Evolutionary conservation across 495 filamentous ascomycete species (phyloP).

Genomic region (Penicillium coffeae): DNA sequence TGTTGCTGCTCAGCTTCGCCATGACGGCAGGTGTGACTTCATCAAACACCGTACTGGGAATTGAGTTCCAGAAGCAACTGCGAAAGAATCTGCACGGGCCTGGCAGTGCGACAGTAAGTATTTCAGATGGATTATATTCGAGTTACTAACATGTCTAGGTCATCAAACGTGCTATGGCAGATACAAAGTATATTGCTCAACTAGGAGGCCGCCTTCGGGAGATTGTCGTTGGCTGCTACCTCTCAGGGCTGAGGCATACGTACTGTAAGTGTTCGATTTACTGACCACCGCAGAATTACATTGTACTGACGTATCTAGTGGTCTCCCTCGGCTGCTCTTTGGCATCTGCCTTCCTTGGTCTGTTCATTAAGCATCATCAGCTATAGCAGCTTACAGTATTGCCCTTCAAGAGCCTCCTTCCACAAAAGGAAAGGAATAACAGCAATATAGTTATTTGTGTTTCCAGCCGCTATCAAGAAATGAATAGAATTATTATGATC

Average conservation of each 20-base stretch:
- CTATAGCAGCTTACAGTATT: slow-evolving; percentile 11
- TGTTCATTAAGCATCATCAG: slow-evolving; percentile 29
- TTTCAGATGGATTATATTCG: neutral
- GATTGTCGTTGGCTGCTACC: slow-evolving; percentile 33
- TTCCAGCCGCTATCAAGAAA: too few relatives aligned
- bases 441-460: neutral
- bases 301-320: slow-evolving; percentile 16
- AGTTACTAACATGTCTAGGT: slow-evolving; percentile 20
- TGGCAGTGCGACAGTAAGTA: slow-evolving; percentile 23
- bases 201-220: slow-evolving; percentile 28
- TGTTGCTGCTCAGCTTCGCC: slow-evolving; percentile 47
- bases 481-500: too few relatives aligned
- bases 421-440: too few relatives aligned
- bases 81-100: slow-evolving; percentile 24
- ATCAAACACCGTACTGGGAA: slow-evolving; percentile 40
- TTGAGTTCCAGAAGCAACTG: slow-evolving; percentile 31
- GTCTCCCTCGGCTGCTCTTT: slow-evolving; percentile 29
- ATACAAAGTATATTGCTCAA: slow-evolving; percentile 33
- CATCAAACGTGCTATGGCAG: slow-evolving; percentile 33
- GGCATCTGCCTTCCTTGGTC: slow-evolving; percentile 22
- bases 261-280: slow-evolving; percentile 27
- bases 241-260: slow-evolving; percentile 33
- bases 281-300: neutral
- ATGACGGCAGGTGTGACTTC: slow-evolving; percentile 50
- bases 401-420: too few relatives aligned